phyloP scores from a whole-genome alignment of 148 eudicot genomes.

The Fagopyrum homotropicum region DNA sequence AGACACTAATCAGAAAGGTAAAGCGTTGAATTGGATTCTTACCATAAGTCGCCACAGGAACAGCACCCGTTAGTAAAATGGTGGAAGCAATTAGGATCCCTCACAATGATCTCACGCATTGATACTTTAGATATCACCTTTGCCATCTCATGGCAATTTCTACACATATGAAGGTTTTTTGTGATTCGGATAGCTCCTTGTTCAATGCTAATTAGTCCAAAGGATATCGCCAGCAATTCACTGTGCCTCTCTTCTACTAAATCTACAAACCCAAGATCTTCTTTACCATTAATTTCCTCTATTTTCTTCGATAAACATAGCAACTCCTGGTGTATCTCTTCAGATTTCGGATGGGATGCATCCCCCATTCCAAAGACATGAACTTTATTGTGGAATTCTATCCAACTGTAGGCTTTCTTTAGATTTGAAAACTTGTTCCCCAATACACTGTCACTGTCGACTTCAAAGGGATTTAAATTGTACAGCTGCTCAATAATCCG shows the following conservation, averaged over 20 bases:
- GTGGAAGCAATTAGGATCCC: constrained; percentile 57
- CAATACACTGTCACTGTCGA: constrained; percentile 41
- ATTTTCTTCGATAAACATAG: constrained; percentile 33
- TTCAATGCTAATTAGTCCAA: constrained; percentile 49
- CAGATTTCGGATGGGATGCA: constrained; percentile 59
- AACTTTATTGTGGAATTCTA: constrained; percentile 54
- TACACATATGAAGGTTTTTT: constrained; percentile 53
- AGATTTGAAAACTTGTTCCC: constrained; percentile 25
- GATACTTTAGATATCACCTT: constrained; percentile 37
- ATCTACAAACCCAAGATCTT: constrained; percentile 53
- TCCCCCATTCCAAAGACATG: constrained; percentile 72
- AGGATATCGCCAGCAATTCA: constrained; percentile 59
- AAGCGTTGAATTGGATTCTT: background rate
- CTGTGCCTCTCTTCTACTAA: constrained; percentile 60
- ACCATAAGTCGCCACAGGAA: constrained; percentile 42
- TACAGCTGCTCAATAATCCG: constrained; percentile 38
- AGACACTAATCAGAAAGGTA: background rate
- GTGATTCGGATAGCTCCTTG: constrained; percentile 40
- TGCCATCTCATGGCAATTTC: constrained; percentile 39
- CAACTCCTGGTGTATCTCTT: constrained; percentile 41
- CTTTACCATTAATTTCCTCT: constrained; percentile 26
- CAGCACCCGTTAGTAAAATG: constrained; percentile 62
- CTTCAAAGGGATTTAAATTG: constrained; percentile 44
- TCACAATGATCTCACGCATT: constrained; percentile 42
- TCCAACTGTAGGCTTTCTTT: constrained; percentile 68